Conservation (phyloP, 805 yeast species). For the Candida incommunis region DNA sequence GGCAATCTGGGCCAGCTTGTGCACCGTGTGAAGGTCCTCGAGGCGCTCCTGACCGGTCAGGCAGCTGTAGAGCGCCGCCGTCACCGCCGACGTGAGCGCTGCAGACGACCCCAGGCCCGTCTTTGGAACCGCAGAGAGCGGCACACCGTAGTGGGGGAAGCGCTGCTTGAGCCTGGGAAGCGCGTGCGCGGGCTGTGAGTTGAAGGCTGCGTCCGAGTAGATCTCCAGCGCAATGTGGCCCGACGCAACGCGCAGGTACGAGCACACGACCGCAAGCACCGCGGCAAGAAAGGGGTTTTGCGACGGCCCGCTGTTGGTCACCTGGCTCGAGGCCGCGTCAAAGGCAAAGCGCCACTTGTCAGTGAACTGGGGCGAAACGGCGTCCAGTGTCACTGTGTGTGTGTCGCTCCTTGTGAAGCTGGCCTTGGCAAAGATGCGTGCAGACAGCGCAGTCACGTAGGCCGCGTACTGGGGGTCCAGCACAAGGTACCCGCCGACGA, state of each 20-base stretch:
- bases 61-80: constrained; percentile 39
- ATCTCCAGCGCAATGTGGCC: constrained; percentile 21
- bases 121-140: constrained; percentile 66
- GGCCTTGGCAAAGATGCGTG: constrained; percentile 75
- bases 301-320: neutral
- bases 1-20: constrained; percentile 75
- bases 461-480: constrained; percentile 63
- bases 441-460: constrained; percentile 74
- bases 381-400: constrained; percentile 2
- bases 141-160: constrained; percentile 45
- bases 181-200: constrained; percentile 42
- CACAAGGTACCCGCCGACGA: constrained; percentile 93
- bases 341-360: constrained; percentile 11
- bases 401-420: constrained; percentile 15
- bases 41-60: constrained; percentile 4
- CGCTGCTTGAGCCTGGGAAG: constrained; percentile 14
- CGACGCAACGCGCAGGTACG: constrained; percentile 29
- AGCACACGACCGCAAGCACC: constrained; percentile 39
- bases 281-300: constrained; percentile 66
- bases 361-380: constrained; percentile 14
- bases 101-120: constrained; percentile 97
- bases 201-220: constrained; percentile 80
- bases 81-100: constrained; percentile 70
- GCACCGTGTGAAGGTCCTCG: constrained; percentile 30
- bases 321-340: constrained; percentile 1